These are phyloP conservation scores for Pseudocercospora cruenta DNA, from an alignment of 2,329 filamentous ascomycete species.

Conservation along the genomic window DNA sequence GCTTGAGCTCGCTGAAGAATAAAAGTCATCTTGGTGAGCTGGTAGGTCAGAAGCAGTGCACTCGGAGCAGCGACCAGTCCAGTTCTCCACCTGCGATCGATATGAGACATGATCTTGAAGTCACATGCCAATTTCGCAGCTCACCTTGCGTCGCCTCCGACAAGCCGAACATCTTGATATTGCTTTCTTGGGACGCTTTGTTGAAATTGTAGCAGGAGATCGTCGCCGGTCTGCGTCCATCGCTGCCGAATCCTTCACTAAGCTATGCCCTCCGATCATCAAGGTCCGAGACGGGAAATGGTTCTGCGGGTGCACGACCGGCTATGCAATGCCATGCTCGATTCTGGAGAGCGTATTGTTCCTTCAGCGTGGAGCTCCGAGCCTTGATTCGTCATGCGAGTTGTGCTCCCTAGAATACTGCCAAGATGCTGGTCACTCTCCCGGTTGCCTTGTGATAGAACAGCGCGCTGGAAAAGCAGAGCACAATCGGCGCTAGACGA, in stretches of 20 bases:
- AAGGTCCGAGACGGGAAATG: not conserved
- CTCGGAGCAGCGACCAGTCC: constrained; percentile 3
- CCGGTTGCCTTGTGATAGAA: not conserved
- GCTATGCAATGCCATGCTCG: not conserved
- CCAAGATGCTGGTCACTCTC: too few species aligned
- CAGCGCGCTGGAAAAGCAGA: not conserved
- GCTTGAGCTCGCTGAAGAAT: not conserved
- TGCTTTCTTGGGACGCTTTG: constrained; percentile 1
- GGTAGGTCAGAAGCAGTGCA: not conserved
- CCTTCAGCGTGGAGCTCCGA: not conserved
- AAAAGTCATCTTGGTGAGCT: not conserved
- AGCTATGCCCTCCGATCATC: not conserved
- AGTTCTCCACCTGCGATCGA: not conserved
- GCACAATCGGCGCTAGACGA: not conserved
- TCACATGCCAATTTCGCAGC: not conserved
- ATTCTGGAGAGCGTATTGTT: not conserved
- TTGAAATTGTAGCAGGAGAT: not conserved
- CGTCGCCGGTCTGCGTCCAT: not conserved
- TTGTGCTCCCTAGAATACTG: not conserved
- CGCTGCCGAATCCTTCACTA: not conserved
- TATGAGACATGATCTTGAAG: not conserved
- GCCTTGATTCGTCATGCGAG: not conserved
- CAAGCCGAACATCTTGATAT: constrained; percentile 7
- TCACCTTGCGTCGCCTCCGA: constrained; percentile 6
- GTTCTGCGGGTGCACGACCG: not conserved